Base-by-base conservation (phyloP, 352 stramenopile genomes). In the Poterioochromonas sp. region DNA sequence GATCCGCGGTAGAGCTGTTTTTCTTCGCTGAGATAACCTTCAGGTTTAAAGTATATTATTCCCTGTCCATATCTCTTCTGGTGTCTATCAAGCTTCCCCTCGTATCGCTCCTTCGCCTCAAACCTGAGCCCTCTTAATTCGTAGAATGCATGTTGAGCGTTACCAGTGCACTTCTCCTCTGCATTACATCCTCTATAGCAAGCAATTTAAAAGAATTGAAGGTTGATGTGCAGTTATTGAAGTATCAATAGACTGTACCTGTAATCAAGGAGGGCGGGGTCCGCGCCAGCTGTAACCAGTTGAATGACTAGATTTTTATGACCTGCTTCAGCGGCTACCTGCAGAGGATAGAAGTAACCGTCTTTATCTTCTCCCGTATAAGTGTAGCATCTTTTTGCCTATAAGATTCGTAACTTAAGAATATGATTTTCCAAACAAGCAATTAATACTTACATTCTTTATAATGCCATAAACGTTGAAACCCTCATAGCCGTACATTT, bases 401-500 rank as follows among this genome's bases (percentile, higher is more conserved):
- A 54, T 32, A 37, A 74, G 11, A 74, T 73, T 5, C 37, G 40
- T 40, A 26, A 44, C 2, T 39, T 40, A 54, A 58, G 11, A 54
- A 51, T 53, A 54, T 58, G 15, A 58, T 58, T 15, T 58, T 15
- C 47, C 26, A 15, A 15, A 68, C 15, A 68, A 68, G 8, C 3
- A 74, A 58, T 8, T 34, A 74, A 51, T 2, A 58, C 5, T 37
- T 54, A 74, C 65, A 74, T 74, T 74, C 32, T 51, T 51, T 44
- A 74, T 74, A 54, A 74, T 34, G 26, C 34, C 58, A 26, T 39
- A 68, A 29, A 74, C 41, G 40, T 74, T 37, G 37, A 1, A 1
- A 40, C 65, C 37, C 32, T 74, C 65, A 54, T 58, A 74, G 29
- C 65, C 65, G 5, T 54, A 58, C 65, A 74, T 74, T 39, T 74